Evolutionary conservation across 1,139 yeast species (phyloP).

Genomic region (Nadsonia commutata): DNA sequence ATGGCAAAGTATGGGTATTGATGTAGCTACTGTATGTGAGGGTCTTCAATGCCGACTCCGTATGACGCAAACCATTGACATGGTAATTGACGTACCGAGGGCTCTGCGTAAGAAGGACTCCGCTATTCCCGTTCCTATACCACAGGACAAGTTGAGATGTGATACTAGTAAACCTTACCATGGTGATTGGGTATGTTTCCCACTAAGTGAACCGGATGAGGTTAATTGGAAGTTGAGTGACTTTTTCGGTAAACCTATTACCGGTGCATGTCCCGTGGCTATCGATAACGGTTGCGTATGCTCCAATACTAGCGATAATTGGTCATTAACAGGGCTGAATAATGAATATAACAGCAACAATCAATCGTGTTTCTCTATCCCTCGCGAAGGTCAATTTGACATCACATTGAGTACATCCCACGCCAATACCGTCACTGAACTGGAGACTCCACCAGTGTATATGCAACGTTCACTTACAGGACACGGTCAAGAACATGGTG

Average conservation of each 20-base stretch:
- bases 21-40: conserved; percentile 38
- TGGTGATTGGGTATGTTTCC: conserved; percentile 65
- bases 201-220: conserved; percentile 41
- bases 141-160: conserved; percentile 57
- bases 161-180: conserved; percentile 40
- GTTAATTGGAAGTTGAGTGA: conserved; percentile 42
- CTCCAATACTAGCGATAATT: conserved; percentile 17
- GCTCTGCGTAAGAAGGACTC: conserved; percentile 45
- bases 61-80: conserved; percentile 58
- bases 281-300: conserved; percentile 15
- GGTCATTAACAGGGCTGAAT: conserved; percentile 9
- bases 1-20: conserved; percentile 92
- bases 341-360: neutral
- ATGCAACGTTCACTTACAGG: conserved; percentile 86
- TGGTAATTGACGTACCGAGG: conserved; percentile 60
- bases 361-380: neutral
- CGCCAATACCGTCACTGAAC: conserved; percentile 24
- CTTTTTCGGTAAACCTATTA: conserved; percentile 52
- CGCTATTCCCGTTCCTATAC: conserved; percentile 70
- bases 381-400: neutral
- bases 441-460: conserved; percentile 43
- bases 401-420: conserved; percentile 13
- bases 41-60: conserved; percentile 31
- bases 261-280: conserved; percentile 46
- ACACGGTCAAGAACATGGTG: conserved; percentile 82